These are phyloP conservation scores for Kwoniella botswanensis DNA, from an alignment of 768 basidiomycete genomes.

Conservation along the genomic window DNA sequence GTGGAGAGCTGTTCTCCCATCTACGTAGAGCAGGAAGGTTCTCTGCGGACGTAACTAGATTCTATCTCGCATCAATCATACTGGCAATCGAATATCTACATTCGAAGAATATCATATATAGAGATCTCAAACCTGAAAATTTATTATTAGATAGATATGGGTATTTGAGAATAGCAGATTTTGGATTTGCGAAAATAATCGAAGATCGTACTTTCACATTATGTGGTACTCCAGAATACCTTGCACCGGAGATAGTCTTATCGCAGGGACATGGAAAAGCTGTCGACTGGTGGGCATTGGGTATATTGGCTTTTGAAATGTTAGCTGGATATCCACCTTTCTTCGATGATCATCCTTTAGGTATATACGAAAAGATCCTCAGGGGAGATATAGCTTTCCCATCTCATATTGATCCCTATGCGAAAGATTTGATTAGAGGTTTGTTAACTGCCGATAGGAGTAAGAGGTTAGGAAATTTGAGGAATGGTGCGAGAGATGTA, in stretches of 20 bases:
- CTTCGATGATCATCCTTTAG: constrained; percentile 96
- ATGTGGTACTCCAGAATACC: constrained; percentile 72
- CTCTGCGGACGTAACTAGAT: constrained; percentile 95
- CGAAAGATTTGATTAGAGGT: constrained; percentile 82
- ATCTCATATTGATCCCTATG: constrained; percentile 83
- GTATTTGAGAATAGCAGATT: constrained; percentile 93
- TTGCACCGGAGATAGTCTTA: constrained; percentile 97
- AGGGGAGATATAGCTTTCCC: constrained; percentile 88
- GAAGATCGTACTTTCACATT: constrained; percentile 98
- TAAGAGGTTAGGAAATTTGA: constrained; percentile 89
- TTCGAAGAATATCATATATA: constrained; percentile 95
- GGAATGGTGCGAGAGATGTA: constrained; percentile 87
- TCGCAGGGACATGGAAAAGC: constrained; percentile 97
- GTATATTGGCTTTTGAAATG: constrained; percentile 97
- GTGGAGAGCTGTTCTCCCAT: constrained; percentile 92
- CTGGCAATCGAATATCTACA: constrained; percentile 94
- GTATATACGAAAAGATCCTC: constrained; percentile 97
- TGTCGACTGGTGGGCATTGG: constrained; percentile 99
- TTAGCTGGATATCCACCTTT: constrained; percentile 98
- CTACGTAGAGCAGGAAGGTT: constrained; percentile 92
- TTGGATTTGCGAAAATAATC: constrained; percentile 96
- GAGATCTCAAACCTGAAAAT: constrained; percentile 98
- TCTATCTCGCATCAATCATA: constrained; percentile 95
- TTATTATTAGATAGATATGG: constrained; percentile 92
- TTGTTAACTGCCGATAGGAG: constrained; percentile 91